Percentiles rank a stretch among this genome's conserved stretches.
Evolutionary conservation across 495 filamentous ascomycete genomes (phyloP).

Genomic region (Trichocladium uniseriatum): DNA sequence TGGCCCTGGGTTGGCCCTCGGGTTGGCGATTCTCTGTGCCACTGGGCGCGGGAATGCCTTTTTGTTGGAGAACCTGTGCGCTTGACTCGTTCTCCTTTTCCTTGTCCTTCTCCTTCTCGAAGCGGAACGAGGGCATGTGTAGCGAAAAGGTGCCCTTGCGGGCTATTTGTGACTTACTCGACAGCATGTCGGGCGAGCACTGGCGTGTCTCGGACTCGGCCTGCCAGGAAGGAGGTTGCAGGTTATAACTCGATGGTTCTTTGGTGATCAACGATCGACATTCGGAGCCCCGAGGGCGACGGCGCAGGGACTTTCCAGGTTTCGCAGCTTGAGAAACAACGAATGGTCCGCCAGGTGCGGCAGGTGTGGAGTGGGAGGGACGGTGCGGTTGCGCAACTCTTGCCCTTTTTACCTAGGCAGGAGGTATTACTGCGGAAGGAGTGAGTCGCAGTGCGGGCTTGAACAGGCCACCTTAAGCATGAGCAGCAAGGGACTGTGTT

Average conservation of each 20-base stretch:
- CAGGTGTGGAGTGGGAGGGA: not conserved
- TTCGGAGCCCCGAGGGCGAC: constrained; percentile 2
- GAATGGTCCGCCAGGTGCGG: not conserved
- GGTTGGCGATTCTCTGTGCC: too few species aligned
- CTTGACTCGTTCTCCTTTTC: not conserved
- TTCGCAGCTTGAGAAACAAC: not conserved
- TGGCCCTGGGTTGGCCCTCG: too few species aligned
- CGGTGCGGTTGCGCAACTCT: not conserved
- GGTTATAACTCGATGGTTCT: not conserved
- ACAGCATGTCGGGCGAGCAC: constrained; percentile 15
- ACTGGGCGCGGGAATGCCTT: too few species aligned
- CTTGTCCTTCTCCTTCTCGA: not conserved
- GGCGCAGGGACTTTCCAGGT: not conserved
- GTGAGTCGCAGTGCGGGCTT: too few species aligned
- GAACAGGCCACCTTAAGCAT: too few species aligned
- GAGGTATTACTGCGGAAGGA: too few species aligned
- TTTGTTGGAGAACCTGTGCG: not conserved
- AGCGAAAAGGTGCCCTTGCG: constrained; percentile 9
- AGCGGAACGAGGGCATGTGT: constrained; percentile 1
- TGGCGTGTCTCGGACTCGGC: constrained; percentile 6
- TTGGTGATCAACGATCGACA: constrained; percentile 6
- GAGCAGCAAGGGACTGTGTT: too few species aligned
- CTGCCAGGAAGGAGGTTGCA: not conserved
- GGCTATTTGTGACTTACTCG: constrained; percentile 19
- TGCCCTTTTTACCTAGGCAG: too few species aligned